Conservation (phyloP, 2,329 filamentous ascomycete species). For the Diaporthe amygdali region DNA sequence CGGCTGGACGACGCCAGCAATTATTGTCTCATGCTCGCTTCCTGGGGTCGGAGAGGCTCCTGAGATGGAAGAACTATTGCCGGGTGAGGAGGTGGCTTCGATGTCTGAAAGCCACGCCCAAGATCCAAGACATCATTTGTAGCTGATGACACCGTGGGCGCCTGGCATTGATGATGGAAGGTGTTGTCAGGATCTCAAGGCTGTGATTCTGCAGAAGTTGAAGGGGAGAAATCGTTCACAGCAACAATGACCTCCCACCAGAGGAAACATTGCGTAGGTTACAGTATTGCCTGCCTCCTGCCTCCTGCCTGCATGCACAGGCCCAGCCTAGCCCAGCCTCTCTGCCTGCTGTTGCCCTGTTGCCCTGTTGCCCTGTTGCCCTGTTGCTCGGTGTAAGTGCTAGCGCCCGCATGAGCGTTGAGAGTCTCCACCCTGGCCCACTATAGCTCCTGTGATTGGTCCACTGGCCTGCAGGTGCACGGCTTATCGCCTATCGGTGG, state of each 20-base stretch:
- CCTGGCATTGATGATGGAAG: not conserved
- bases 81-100: not conserved
- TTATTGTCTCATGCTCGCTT: not conserved
- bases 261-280: not conserved
- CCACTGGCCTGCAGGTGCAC: not conserved
- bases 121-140: not conserved
- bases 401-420: constrained; percentile 2
- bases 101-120: not conserved
- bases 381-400: constrained; percentile 6
- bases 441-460: constrained; percentile 2
- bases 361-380: constrained; percentile 3
- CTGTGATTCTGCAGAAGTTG: not conserved
- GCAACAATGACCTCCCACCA: not conserved
- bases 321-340: not conserved
- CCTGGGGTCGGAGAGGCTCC: not conserved
- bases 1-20: not conserved
- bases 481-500: constrained; percentile 19
- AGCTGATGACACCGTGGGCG: not conserved
- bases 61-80: not conserved
- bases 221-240: not conserved
- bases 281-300: not conserved
- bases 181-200: not conserved
- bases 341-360: not conserved
- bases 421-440: not conserved
- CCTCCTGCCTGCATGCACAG: not conserved